Evolutionary conservation across 345 rosid species (phyloP), one percentile per base, ranked within the genome.

Genomic region (Erucastrum elatum): DNA sequence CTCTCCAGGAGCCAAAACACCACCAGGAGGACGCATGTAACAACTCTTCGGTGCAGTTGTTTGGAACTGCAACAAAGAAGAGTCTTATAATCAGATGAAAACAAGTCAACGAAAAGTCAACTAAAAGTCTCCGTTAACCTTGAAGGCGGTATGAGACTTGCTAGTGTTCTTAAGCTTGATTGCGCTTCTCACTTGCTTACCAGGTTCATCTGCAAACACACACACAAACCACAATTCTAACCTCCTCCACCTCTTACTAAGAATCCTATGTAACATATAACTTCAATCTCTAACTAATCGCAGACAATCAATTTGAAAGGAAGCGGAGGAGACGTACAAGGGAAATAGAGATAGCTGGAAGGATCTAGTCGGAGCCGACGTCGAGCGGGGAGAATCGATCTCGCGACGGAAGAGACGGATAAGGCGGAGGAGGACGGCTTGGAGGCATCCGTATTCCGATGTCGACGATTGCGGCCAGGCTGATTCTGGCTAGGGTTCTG

Each of bases 11-110:
- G 96, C 90, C 80, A 95, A 90, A 68, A 88, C 87, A 37, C 95
- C 96, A 34, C 99, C 99, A 1, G 99, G 99, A 25, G 99, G 99
- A 46, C 98, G 91, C 99, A 95, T 95, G 82, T 85, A 95, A 81
- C 99, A 95, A 74, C 99, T 95, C 78, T 95, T 95, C 0, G 97
- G 99, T 10, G 94, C 97, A 30, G 98, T 95, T 26, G 99, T 94
- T 90, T 95, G 99, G 67, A 95, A 95, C 99, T 95, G 72, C 46
- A 77, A 55, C 56, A 51, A 15, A 53, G 68, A 71, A 29, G 17
- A 81, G 15, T 16, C 25, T 49, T 13, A n/a, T 8, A 37, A 37
- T 7, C 8, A 37, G 44, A 37, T 8, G 9, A 41, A 2, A 13
- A 13, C 6, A 13, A 49, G 16, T 13, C 16, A 49, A 49, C 16